These are phyloP conservation scores for Periconia digitata DNA, from an alignment of 2,329 filamentous ascomycete genomes.

Conservation along the genomic window DNA sequence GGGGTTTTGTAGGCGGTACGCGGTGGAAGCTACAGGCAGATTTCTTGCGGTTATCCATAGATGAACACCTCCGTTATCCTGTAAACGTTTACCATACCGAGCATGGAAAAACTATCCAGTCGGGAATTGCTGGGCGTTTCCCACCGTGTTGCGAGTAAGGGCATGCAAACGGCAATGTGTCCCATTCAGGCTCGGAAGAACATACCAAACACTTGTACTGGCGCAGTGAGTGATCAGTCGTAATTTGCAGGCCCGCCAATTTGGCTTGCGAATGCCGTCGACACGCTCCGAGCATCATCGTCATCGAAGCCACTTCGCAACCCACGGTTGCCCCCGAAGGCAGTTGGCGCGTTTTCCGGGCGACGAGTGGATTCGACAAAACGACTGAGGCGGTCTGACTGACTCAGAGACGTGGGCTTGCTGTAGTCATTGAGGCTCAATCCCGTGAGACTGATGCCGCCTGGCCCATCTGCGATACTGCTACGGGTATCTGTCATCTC, in stretches of 20 bases:
- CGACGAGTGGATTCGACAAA: conserved; percentile 87
- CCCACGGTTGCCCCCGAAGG: conserved; percentile 48
- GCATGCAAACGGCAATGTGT: not conserved
- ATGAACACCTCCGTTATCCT: not conserved
- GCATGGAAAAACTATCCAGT: not conserved
- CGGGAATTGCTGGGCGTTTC: not conserved
- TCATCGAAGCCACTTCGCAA: conserved; percentile 60
- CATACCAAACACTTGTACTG: not conserved
- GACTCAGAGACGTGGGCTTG: conserved; percentile 73
- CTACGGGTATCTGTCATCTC: conserved; percentile 84
- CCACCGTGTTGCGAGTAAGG: not conserved
- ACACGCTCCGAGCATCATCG: conserved; percentile 94
- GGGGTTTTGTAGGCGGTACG: not conserved
- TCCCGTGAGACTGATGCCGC: conserved; percentile 86
- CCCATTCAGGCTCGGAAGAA: not conserved
- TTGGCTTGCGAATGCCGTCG: conserved; percentile 95
- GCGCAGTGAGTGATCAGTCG: conserved; percentile 53
- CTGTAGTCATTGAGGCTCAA: conserved; percentile 71
- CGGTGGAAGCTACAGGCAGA: not conserved
- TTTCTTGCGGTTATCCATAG: conserved; percentile 1
- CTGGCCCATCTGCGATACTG: conserved; percentile 76
- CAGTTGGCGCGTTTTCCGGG: conserved; percentile 46
- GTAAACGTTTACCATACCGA: not conserved
- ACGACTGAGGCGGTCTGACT: conserved; percentile 88
- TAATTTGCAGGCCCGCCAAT: conserved; percentile 70